Evolutionary conservation across 169 alveolate genomes (phyloP), one percentile per base, ranked within the genome.

Genomic region (Plasmodium gaboni): DNA sequence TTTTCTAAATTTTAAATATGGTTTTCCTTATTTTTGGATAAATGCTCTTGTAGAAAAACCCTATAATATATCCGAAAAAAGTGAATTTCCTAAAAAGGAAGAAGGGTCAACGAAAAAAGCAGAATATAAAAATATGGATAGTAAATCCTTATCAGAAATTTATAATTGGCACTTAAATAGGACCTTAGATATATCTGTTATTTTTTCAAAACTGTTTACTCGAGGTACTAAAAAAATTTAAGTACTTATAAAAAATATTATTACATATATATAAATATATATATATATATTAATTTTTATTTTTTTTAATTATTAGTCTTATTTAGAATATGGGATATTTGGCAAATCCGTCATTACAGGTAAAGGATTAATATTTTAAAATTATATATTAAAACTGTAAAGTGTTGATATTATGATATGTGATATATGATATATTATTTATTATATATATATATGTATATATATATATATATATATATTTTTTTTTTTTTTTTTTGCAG

Each of bases 291-390:
- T n/a, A 2, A 50, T 64, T 50, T 59, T 59, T 42, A 15, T 55
- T 55, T 61, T 48, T 67, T 80, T 80, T 4, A 44, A 10, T 80
- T 42, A 38, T 60, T 48, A 80, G 90, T 71, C 53, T 60, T 80
- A 80, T 80, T 68, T 80, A 80, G 90, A 74, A 80, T 68, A 38
- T 80, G 90, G 90, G 90, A 80, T 65, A 61, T 80, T 48, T 80
- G 90, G 90, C 90, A 80, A 68, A 32, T 80, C 57, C 67, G 60
- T 24, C 90, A 80, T 72, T 80, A 80, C 83, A 63, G 57, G 90
- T 80, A 80, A 80, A 55, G 44, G 44, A 32, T 32, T 32, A 4
- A 32, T 32, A 32, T 32, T 32, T 32, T 32, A 5, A 32, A 32
- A 32, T 32, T 32, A 32, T 32, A 32, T 32, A 32, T 32, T 32